Evolutionary conservation across 805 yeast species (phyloP).

Genomic region (Ogataea siamensis): DNA sequence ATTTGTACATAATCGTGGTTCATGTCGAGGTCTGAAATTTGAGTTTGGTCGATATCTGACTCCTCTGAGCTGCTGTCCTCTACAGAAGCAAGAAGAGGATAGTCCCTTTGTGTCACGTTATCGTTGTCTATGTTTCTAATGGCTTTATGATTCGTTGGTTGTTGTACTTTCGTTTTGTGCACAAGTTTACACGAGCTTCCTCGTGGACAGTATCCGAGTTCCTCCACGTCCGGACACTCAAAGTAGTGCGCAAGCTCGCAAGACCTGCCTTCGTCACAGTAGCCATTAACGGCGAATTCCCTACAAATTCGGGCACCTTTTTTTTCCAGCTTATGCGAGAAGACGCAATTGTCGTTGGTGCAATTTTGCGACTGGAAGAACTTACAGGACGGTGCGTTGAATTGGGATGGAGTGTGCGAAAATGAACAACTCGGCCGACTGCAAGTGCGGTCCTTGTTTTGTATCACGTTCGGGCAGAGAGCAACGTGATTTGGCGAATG

Average conservation of each 20-base stretch:
- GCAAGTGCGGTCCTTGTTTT: constrained; percentile 45
- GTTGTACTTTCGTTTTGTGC: constrained; percentile 38
- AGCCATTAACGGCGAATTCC: constrained; percentile 66
- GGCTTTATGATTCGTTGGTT: constrained; percentile 6
- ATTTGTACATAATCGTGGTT: constrained; percentile 21
- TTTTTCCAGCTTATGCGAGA: constrained; percentile 44
- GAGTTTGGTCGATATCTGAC: constrained; percentile 11
- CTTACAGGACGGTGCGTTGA: constrained; percentile 59
- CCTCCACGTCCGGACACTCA: constrained; percentile 72
- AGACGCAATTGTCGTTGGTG: constrained; percentile 49
- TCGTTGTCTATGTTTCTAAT: constrained; percentile 34
- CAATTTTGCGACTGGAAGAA: constrained; percentile 50
- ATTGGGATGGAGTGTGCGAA: constrained; percentile 57
- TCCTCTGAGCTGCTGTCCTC: constrained; percentile 14
- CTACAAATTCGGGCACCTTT: constrained; percentile 48
- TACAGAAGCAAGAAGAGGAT: constrained; percentile 15
- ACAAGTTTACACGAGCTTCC: constrained; percentile 50
- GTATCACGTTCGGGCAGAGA: constrained; percentile 48
- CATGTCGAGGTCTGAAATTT: constrained; percentile 14
- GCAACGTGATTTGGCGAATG: constrained; percentile 54
- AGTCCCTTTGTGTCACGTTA: constrained; percentile 23
- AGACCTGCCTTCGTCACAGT: constrained; percentile 57
- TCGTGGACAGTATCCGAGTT: constrained; percentile 56
- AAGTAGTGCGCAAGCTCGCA: constrained; percentile 58
- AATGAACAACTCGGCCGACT: constrained; percentile 45